Base-by-base conservation (phyloP, 1,139 yeast species). In the Kluyveromyces marxianus region DNA sequence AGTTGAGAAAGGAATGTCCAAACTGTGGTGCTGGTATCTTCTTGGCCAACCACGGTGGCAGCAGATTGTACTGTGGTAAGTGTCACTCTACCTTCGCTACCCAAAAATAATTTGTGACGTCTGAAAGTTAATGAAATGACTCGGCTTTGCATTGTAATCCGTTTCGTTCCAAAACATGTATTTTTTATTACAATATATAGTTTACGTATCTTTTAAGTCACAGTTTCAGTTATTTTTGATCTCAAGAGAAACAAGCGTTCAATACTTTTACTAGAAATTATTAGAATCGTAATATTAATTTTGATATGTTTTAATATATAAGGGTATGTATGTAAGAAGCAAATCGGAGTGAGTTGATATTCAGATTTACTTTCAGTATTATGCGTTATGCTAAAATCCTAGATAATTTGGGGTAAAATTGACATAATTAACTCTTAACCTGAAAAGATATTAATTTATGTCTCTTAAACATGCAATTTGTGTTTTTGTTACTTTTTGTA, bases 21-120 rank as follows among this genome's bases (percentile, higher is more conserved):
- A 83, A 83, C 69, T 90, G 97, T 79, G 97, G 97, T 81, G 94
- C 97, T 65, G 97, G 97, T 84, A 85, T 88, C 75, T 92, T 92
- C 94, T 90, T 92, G 96, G 99, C 97, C 67, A 85, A 89, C 90
- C 92, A 87, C 94, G 77, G 80, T 75, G 40, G n/a, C n/a, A n/a
- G 30, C 39, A 92, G 98, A 82, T 95, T 86, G 77, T 92, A 92
- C 97, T 92, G 98, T 78, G 98, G 98, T 79, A 90, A 87, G 81
- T 92, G 98, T 80, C 97, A 90, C 83, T 79, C 86, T 71, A 90
- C 97, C 72, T 84, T 81, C 79, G 43, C 43, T 27, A 26, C 27
- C 34, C 38, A 40, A 40, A 40, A 40, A 40, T 40, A 40, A 40
- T 34, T 29, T 27, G 26, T 25, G 26, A 29, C n/a, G 28, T 14